These are phyloP conservation scores for Medakamo hakoo DNA, from an alignment of 139 green algal species.

Conservation along the genomic window DNA sequence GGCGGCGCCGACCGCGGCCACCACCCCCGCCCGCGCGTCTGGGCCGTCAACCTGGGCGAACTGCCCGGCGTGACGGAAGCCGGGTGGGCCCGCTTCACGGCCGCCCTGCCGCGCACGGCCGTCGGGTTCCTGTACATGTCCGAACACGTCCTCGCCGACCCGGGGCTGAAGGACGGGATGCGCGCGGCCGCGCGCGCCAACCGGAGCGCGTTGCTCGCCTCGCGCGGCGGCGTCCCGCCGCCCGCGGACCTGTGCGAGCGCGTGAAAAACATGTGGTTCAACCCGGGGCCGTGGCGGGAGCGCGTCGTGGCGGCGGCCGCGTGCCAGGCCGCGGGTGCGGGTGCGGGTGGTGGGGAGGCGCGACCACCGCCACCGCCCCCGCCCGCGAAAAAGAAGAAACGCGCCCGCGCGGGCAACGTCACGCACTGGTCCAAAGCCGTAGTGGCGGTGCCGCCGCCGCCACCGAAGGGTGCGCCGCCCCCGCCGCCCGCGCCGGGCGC, in stretches of 20 bases:
- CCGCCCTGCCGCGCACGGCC: conserved; percentile 22
- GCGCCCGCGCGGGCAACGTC: too few relatives aligned
- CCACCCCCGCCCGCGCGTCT: conserved; percentile 30
- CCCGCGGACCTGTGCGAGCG: conserved; percentile 24
- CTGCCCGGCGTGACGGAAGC: conserved; percentile 28
- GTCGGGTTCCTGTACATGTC: conserved; percentile 44
- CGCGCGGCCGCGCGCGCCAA: conserved; percentile 32
- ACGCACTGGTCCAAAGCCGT: too few relatives aligned
- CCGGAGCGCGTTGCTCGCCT: conserved; percentile 12
- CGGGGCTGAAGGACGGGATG: conserved; percentile 34
- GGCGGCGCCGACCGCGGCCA: too few relatives aligned
- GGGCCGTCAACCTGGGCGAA: conserved; percentile 45
- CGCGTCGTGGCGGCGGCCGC: too few relatives aligned
- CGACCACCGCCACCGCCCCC: too few relatives aligned
- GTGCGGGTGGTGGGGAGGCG: too few relatives aligned
- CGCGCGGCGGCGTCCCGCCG: conserved; percentile 9
- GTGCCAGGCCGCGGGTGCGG: too few relatives aligned
- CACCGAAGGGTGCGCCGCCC: too few relatives aligned
- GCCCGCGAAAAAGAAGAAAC: too few relatives aligned
- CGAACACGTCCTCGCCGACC: conserved; percentile 32
- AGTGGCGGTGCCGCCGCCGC: too few relatives aligned
- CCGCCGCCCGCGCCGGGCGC: too few relatives aligned
- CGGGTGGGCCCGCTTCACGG: conserved; percentile 21
- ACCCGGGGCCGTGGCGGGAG: conserved; percentile 28
- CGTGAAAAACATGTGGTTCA: conserved; percentile 52